Base-by-base conservation (phyloP, 139 green algal genomes). In the Chlorella sorokiniana region DNA sequence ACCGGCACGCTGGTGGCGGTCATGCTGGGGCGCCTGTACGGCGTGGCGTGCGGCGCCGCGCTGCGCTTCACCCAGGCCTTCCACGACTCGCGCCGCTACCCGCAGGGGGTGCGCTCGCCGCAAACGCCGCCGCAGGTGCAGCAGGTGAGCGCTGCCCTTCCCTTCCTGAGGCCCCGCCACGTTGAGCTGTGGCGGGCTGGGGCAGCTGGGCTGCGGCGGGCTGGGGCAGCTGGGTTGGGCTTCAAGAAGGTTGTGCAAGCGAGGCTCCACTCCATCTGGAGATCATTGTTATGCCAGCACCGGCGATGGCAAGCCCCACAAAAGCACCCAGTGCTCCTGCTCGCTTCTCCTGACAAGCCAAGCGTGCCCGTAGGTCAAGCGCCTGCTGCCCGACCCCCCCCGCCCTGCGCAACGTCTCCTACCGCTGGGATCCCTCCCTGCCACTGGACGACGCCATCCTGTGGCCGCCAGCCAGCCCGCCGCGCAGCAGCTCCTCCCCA, bases 11-110 rank as follows among this genome's bases (percentile, higher is more conserved):
- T 91, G 70, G 72, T 96, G 0, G 88, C 91, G 8, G 76, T 91
- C 31, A 93, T 97, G 86, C 86, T 97, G 42, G 87, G 85, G 20
- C 83, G 90, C 18, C 84, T 97, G 45, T 97, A 96, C 81, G 77
- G 82, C 62, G 31, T 97, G 73, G 85, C 84, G 51, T 92, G 87
- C 81, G 86, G 84, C 9, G 85, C 82, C 64, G 91, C 92, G 8
- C 86, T 96, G 78, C 84, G 91, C 25, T 92, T 92, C 86, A 95
- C 91, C 1, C 84, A 96, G 83, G 88, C 86, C 27, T 94, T 92
- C 79, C 93, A 97, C 79, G 93, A 97, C 77, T 78, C 87, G 9
- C 89, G 93, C 1, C 83, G 90, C 37, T 94, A 92, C 84, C 90
- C 92, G 9, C 92, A 96, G 81, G 89, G 89, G 25, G 91, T 95